Conservation (phyloP, 2,329 filamentous ascomycete species). For the Gaeumannomyces sp. region DNA sequence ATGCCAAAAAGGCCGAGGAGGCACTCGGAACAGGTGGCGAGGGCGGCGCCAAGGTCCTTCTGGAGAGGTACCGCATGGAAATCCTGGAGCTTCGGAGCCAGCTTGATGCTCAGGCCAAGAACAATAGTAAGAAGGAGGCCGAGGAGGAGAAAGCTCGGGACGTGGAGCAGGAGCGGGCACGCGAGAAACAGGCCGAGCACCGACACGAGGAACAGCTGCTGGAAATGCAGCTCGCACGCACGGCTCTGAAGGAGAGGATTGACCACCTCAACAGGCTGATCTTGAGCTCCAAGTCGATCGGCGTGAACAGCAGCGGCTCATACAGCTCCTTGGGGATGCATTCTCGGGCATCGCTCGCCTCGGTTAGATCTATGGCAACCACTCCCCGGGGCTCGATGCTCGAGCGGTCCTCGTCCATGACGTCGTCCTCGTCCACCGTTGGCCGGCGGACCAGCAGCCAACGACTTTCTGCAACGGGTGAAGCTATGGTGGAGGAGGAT, state of each 20-base stretch:
- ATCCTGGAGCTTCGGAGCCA: constrained; percentile 76
- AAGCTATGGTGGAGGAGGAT: constrained; percentile 50
- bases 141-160: constrained; percentile 58
- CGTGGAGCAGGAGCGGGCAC: constrained; percentile 64
- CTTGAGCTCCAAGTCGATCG: constrained; percentile 88
- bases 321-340: constrained; percentile 63
- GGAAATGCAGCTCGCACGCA: constrained; percentile 95
- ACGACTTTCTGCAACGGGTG: constrained; percentile 31
- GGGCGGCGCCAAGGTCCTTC: constrained; percentile 74
- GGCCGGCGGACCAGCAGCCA: constrained; percentile 45
- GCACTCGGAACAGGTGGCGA: constrained; percentile 76
- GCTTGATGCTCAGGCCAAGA: constrained; percentile 74
- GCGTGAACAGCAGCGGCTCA: constrained; percentile 75
- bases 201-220: constrained; percentile 96
- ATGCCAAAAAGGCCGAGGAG: constrained; percentile 92
- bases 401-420: constrained; percentile 61
- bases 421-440: constrained; percentile 56
- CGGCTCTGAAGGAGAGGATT: constrained; percentile 92
- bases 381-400: constrained; percentile 49
- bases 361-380: constrained; percentile 37
- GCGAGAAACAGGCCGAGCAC: constrained; percentile 74
- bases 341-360: constrained; percentile 56
- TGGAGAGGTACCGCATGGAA: constrained; percentile 91
- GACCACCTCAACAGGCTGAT: constrained; percentile 95
- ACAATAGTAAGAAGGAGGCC: constrained; percentile 54